phyloP scores from a whole-genome alignment of 164 flowering plant genomes.

The Vitis rotundifolia region DNA sequence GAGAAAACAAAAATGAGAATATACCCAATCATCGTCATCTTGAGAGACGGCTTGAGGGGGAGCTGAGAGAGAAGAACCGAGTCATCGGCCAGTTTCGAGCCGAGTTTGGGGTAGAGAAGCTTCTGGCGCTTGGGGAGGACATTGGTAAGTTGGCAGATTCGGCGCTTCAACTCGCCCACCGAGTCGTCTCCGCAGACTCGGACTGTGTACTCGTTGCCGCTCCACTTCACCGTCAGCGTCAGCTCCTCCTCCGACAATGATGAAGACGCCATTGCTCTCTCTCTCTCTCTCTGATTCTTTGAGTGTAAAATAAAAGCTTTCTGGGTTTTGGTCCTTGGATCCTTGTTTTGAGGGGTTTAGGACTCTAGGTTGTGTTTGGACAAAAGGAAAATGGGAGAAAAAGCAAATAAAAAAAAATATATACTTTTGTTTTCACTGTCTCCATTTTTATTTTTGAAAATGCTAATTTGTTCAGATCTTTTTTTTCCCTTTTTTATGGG shows the following conservation, averaged over 20 bases:
- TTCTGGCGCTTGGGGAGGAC: slow-evolving; percentile 96
- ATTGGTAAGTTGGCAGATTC: slow-evolving; percentile 82
- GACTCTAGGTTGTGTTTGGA: too few relatives aligned
- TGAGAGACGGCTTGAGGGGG: slow-evolving; percentile 79
- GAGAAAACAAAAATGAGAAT: slow-evolving; percentile 10
- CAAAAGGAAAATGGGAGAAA: too few relatives aligned
- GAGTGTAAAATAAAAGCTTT: too few relatives aligned
- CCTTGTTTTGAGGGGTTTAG: too few relatives aligned
- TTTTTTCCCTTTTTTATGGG: too few relatives aligned
- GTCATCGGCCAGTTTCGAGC: slow-evolving; percentile 74
- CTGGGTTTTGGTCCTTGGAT: too few relatives aligned
- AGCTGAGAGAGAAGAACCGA: slow-evolving; percentile 70
- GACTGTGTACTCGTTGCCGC: slow-evolving; percentile 92
- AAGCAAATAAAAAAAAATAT: too few relatives aligned
- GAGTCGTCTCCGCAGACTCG: slow-evolving; percentile 93
- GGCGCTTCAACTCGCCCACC: slow-evolving; percentile 86
- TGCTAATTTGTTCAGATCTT: too few relatives aligned
- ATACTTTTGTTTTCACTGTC: too few relatives aligned
- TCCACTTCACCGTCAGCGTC: slow-evolving; percentile 89
- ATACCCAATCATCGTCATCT: slow-evolving; percentile 99
- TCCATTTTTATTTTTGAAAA: too few relatives aligned
- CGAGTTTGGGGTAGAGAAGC: slow-evolving; percentile 92
- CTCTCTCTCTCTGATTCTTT: neutral
- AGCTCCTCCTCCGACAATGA: slow-evolving; percentile 70
- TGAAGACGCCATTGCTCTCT: slow-evolving; percentile 19